Conservation (phyloP, 495 filamentous ascomycete genomes). For the Barbatosphaeria neglecta region DNA sequence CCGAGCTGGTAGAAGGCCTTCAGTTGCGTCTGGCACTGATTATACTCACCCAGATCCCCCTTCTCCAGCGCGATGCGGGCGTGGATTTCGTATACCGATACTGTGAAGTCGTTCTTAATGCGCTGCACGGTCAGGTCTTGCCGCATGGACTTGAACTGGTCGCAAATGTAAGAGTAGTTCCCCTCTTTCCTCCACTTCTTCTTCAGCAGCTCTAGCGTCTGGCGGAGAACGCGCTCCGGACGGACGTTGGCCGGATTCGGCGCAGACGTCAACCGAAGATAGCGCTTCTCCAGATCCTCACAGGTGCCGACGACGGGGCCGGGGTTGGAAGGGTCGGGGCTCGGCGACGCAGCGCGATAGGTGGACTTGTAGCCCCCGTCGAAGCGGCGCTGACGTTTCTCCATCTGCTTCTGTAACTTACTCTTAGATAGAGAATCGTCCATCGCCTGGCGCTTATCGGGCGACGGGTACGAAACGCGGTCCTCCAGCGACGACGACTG, state of each 20-base stretch:
- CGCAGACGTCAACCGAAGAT: slow-evolving; percentile 82
- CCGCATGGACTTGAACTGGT: slow-evolving; percentile 97
- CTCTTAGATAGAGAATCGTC: slow-evolving; percentile 41
- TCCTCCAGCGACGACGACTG: slow-evolving; percentile 56
- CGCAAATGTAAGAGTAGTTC: slow-evolving; percentile 96
- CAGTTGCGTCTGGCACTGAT: slow-evolving; percentile 98
- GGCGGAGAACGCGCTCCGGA: slow-evolving; percentile 65
- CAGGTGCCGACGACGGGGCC: slow-evolving; percentile 83
- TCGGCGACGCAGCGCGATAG: slow-evolving; percentile 42
- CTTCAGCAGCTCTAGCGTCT: slow-evolving; percentile 79
- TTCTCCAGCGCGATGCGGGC: slow-evolving; percentile 96
- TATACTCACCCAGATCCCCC: slow-evolving; percentile 99
- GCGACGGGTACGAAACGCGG: slow-evolving; percentile 51
- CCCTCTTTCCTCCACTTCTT: slow-evolving; percentile 87
- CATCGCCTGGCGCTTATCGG: slow-evolving; percentile 44
- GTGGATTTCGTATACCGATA: slow-evolving; percentile 93
- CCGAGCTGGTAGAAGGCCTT: slow-evolving; percentile 77
- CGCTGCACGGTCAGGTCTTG: slow-evolving; percentile 98
- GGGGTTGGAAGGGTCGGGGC: slow-evolving; percentile 39
- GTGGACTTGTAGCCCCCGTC: slow-evolving; percentile 54
- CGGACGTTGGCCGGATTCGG: slow-evolving; percentile 81
- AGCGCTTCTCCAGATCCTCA: slow-evolving; percentile 80
- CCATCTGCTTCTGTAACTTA: slow-evolving; percentile 83
- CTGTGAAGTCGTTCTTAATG: slow-evolving; percentile 90
- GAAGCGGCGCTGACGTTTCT: slow-evolving; percentile 81